Percentiles rank a stretch among this genome's conserved stretches.
phyloP scores from a whole-genome alignment of 2,329 filamentous ascomycete genomes.

The Zymoseptoria pseudotritici region DNA sequence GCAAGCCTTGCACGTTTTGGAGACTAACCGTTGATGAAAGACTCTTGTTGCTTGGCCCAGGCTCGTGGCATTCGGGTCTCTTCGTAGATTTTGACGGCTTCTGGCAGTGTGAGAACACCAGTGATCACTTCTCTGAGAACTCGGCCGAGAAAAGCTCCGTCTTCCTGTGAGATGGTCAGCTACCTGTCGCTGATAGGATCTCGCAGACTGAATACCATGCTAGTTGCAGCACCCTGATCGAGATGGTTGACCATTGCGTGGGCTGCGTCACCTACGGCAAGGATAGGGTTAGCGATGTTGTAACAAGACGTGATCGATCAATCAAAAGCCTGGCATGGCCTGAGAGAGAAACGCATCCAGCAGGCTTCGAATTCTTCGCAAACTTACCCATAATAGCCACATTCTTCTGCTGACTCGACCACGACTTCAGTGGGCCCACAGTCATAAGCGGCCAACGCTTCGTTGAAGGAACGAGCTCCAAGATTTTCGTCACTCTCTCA shows the following conservation, averaged over 20 bases:
- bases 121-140: slow-evolving; percentile 31
- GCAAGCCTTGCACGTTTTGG: too few species aligned
- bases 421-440: slow-evolving; percentile 34
- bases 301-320: too few species aligned
- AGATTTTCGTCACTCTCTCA: slow-evolving; percentile 35
- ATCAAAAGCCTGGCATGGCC: too few species aligned
- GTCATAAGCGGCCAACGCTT: slow-evolving; percentile 38
- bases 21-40: slow-evolving; percentile 24
- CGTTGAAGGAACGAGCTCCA: slow-evolving; percentile 28
- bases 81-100: slow-evolving; percentile 35
- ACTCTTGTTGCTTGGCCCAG: slow-evolving; percentile 36
- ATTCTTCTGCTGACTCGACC: slow-evolving; percentile 35
- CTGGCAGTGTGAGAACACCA: slow-evolving; percentile 27
- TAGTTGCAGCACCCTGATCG: slow-evolving; percentile 39
- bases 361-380: slow-evolving; percentile 10
- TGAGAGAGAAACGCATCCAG: too few species aligned
- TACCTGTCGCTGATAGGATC: neutral
- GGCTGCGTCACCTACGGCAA: slow-evolving; percentile 21
- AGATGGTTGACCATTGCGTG: slow-evolving; percentile 39
- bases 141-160: slow-evolving; percentile 35
- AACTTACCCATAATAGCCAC: slow-evolving; percentile 35
- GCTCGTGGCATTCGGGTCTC: slow-evolving; percentile 36
- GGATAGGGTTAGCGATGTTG: too few species aligned
- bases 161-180: slow-evolving; percentile 22
- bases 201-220: slow-evolving; percentile 22